Evolutionary conservation across 2,329 filamentous ascomycete species (phyloP), one percentile per base, ranked within the genome.

Genomic region (Fusarium newnesense): DNA sequence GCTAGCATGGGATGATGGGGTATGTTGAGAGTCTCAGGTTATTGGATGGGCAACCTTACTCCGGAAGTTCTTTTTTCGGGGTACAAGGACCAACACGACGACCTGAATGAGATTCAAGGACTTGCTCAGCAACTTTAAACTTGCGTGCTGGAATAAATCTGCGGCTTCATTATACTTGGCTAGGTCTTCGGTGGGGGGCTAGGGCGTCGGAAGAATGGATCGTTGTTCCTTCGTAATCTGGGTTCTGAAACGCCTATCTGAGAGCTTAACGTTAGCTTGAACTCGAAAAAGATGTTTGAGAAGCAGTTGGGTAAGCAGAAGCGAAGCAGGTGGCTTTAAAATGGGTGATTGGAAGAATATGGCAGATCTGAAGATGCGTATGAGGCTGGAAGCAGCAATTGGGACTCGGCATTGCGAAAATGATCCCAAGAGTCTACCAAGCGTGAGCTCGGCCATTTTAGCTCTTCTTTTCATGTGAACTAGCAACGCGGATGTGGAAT

Each of bases 61-160:
- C 19, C 6, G 10, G 2, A 4, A 10, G 5, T 13, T 54, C 24
- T 39, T n/a, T 2, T 15, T 13, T 40, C 11, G 10, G 10, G 19
- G 10, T 0, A 0, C 5, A 18, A 40, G 7, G 19, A 0, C 18
- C 4, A 7, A 16, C 6, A 36, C 18, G n/a, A 21, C 0, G 12
- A 26, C 11, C 7, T 26, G 11, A 52, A 19, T 5, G 18, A 11
- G 2, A 26, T 5, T 11, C 1, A 15, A 7, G 2, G 9, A 13
- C n/a, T 52, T 2, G 9, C 9, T 21, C 18, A 10, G 9, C 1
- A 15, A 6, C 0, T 21, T 5, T 10, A 13, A 24, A 3, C 4
- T 13, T 24, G 5, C 16, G 4, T 12, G 8, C 10, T 10, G 10
- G 6, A 15, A 24, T 2, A 15, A 10, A 34, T 3, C 16, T 16